These are phyloP conservation scores for Euphrasia arctica DNA, from an alignment of 305 asterid species.

Conservation along the genomic window DNA sequence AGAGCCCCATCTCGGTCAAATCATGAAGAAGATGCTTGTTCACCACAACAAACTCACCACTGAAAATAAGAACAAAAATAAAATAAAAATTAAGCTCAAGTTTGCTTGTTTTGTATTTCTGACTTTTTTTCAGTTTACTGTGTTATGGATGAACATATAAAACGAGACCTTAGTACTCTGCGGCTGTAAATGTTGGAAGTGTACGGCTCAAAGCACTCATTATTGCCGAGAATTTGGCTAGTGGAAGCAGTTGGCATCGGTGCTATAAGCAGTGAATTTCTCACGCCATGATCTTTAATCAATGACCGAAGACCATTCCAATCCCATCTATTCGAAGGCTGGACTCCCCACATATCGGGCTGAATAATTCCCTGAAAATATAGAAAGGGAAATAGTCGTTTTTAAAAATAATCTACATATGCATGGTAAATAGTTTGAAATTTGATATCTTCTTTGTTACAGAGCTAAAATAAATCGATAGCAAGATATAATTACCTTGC, in stretches of 20 bases:
- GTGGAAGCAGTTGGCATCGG: conserved; percentile 99
- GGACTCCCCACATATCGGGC: conserved; percentile 96
- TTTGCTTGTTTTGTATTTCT: not conserved
- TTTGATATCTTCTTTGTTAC: not conserved
- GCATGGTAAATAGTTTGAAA: not conserved
- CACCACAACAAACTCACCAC: conserved; percentile 97
- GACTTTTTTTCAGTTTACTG: not conserved
- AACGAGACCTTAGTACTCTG: conserved; percentile 71
- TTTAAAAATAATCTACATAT: not conserved
- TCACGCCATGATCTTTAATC: conserved; percentile 65
- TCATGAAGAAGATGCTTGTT: conserved; percentile 95
- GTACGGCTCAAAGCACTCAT: conserved; percentile 97
- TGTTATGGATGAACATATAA: not conserved
- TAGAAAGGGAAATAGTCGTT: not conserved
- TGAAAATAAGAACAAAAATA: conserved; percentile 27
- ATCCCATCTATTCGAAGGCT: conserved; percentile 85
- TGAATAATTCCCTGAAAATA: conserved; percentile 72
- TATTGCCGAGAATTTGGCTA: conserved; percentile 97
- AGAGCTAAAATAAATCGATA: not conserved
- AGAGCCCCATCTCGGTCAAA: conserved; percentile 89
- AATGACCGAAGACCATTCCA: conserved; percentile 71
- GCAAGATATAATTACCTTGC: conserved; percentile 54
- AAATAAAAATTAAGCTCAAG: not conserved
- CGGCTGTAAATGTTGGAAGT: conserved; percentile 91
- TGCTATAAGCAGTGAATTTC: conserved; percentile 90